phyloP scores from a whole-genome alignment of 2,329 filamentous ascomycete genomes.

The Cercospora sp. region DNA sequence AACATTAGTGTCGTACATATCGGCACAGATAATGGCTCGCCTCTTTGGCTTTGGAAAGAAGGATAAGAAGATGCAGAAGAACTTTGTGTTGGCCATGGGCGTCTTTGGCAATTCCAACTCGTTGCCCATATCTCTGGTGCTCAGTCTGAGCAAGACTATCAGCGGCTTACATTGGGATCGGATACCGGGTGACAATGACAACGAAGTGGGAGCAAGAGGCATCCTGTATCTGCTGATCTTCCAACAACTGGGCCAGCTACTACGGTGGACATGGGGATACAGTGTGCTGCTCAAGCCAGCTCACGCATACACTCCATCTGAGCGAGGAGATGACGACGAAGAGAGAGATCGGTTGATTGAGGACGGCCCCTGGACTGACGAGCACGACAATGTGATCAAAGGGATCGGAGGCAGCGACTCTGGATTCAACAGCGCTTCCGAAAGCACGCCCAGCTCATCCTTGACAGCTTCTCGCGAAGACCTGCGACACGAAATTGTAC shows the following conservation, averaged over 20 bases:
- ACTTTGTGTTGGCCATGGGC: constrained; percentile 96
- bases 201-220: constrained; percentile 88
- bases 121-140: constrained; percentile 89
- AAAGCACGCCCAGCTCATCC: constrained; percentile 43
- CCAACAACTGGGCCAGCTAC: constrained; percentile 91
- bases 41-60: constrained; percentile 65
- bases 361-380: constrained; percentile 58
- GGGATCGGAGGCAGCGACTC: constrained; percentile 38
- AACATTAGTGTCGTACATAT: constrained; percentile 80
- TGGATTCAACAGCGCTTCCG: constrained; percentile 50
- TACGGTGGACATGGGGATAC: constrained; percentile 98
- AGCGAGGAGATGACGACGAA: constrained; percentile 56
- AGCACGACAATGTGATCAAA: constrained; percentile 37
- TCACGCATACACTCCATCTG: constrained; percentile 67
- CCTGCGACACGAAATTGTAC: constrained; percentile 27
- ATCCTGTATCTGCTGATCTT: constrained; percentile 96
- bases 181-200: constrained; percentile 88
- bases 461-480: constrained; percentile 16
- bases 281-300: constrained; percentile 89
- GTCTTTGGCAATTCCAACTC: constrained; percentile 99
- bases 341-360: constrained; percentile 45
- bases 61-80: constrained; percentile 69
- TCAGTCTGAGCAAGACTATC: constrained; percentile 90
- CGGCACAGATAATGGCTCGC: constrained; percentile 69
- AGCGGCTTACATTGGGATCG: constrained; percentile 91